These are phyloP conservation scores for Blastobotrys malaysiensis DNA, from an alignment of 1,139 yeast genomes.

Conservation along the genomic window DNA sequence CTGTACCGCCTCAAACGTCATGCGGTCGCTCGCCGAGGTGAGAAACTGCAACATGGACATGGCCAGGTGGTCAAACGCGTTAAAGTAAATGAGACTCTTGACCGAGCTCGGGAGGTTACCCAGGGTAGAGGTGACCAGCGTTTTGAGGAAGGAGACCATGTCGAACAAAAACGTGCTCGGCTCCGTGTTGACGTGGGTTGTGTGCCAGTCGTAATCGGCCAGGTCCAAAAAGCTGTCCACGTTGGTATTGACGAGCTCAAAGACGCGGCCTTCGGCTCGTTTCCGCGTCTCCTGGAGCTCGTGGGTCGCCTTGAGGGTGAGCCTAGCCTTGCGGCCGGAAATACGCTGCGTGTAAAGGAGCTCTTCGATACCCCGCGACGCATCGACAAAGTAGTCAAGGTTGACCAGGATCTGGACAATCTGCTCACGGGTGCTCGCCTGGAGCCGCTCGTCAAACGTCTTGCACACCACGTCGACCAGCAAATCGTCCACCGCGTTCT, in stretches of 20 bases:
- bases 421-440: constrained; percentile 74
- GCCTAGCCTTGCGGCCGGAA: constrained; percentile 32
- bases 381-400: constrained; percentile 71
- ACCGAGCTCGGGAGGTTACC: constrained; percentile 75
- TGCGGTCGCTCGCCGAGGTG: constrained; percentile 40
- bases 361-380: constrained; percentile 44
- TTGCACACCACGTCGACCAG: constrained; percentile 65
- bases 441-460: constrained; percentile 59
- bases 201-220: constrained; percentile 81
- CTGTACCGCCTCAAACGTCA: constrained; percentile 45
- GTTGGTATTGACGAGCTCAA: constrained; percentile 61
- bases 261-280: constrained; percentile 74
- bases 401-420: constrained; percentile 85
- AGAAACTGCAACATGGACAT: constrained; percentile 61
- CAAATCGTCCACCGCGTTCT: constrained; percentile 59
- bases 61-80: constrained; percentile 83
- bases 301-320: constrained; percentile 45
- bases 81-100: constrained; percentile 70
- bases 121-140: constrained; percentile 82
- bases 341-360: constrained; percentile 32
- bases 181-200: constrained; percentile 43
- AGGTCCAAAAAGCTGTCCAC: constrained; percentile 76
- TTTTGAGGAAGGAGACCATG: constrained; percentile 81
- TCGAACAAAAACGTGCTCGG: constrained; percentile 78
- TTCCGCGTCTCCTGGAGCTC: constrained; percentile 60